Evolutionary conservation across 2,329 filamentous ascomycete genomes (phyloP).

Genomic region (Ceratocystis cubensis): DNA sequence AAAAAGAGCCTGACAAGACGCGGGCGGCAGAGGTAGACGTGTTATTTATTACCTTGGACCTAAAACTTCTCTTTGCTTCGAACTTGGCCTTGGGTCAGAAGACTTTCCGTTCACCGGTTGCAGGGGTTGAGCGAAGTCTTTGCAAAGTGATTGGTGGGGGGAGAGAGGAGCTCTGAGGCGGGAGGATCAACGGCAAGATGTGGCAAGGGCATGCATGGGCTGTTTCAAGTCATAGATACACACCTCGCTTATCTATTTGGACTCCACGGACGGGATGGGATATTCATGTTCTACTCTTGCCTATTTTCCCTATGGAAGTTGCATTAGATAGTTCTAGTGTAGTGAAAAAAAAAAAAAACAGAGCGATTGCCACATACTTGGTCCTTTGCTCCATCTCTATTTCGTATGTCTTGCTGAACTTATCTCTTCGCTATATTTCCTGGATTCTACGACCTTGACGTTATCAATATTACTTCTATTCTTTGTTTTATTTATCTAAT

Average conservation of each 20-base stretch:
- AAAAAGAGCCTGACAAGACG: not conserved
- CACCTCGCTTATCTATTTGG: not conserved
- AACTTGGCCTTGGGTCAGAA: conserved; percentile 7
- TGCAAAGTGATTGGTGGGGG: not conserved
- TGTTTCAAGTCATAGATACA: not conserved
- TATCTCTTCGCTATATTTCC: too few species aligned
- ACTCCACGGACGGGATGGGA: not conserved
- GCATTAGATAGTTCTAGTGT: not conserved
- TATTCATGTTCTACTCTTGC: not conserved
- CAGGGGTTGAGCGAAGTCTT: not conserved
- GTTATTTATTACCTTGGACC: not conserved
- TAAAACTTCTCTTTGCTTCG: not conserved
- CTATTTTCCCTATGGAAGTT: not conserved
- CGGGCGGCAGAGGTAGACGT: not conserved
- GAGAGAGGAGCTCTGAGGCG: not conserved
- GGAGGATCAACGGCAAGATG: conserved; percentile 5
- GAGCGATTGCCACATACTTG: not conserved
- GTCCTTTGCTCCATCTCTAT: too few species aligned
- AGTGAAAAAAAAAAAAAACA: not conserved
- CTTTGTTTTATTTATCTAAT: too few species aligned
- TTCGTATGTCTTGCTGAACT: too few species aligned
- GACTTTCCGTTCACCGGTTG: conserved; percentile 1
- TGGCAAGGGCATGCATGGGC: conserved; percentile 3
- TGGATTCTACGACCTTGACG: too few species aligned
- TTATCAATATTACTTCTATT: too few species aligned